Evolutionary conservation across 192 early-diverging fungal genomes (phyloP).

Genomic region (Backusella macrospora): DNA sequence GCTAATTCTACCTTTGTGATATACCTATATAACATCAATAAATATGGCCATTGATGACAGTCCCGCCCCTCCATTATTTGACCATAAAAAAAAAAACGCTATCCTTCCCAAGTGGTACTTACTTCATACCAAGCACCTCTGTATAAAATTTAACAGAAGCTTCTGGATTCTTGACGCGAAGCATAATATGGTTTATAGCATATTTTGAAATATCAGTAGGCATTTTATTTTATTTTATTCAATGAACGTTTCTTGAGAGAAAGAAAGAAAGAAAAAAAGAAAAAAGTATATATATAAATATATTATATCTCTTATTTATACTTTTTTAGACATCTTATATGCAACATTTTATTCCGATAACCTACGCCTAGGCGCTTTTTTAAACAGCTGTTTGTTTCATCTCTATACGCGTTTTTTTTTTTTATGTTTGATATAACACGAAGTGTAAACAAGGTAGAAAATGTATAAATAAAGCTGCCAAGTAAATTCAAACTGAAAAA

Average conservation of each 20-base stretch:
- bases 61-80: no score
- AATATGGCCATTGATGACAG: no score
- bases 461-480: no score
- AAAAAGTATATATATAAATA: neutral
- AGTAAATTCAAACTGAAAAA: no score
- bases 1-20: neutral
- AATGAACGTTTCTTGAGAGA: no score
- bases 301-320: neutral
- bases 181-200: neutral
- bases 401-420: no score
- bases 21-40: neutral
- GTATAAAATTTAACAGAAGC: neutral
- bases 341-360: neutral
- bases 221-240: neutral
- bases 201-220: neutral
- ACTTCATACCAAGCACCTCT: slow-evolving; percentile 5
- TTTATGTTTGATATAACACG: no score
- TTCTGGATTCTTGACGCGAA: neutral
- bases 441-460: no score
- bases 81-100: no score
- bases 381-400: no score
- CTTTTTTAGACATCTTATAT: neutral
- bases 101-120: neutral
- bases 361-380: no score
- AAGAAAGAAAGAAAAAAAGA: no score